Conservation (phyloP, 139 green algal genomes). For the Gonium pectorale region DNA sequence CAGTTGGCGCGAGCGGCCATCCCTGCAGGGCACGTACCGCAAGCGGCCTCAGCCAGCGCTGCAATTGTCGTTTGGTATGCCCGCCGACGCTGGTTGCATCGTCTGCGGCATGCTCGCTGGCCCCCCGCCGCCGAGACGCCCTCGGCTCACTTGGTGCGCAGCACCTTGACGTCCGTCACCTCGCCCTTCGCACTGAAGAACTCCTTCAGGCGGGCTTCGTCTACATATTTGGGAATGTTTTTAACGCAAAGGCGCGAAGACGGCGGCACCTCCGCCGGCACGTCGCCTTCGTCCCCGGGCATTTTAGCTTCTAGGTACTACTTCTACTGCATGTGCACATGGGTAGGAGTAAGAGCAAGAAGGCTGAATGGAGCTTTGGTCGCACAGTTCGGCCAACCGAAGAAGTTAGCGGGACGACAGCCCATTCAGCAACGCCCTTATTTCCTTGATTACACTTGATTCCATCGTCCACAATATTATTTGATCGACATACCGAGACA, state of each 20-base stretch:
- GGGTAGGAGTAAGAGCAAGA: no score
- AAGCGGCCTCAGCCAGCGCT: no score
- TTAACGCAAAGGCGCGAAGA: constrained; percentile 92
- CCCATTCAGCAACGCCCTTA: no score
- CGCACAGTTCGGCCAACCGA: no score
- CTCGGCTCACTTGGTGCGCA: constrained; percentile 82
- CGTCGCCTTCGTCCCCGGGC: constrained; percentile 13
- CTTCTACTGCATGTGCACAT: not conserved
- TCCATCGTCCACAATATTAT: no score
- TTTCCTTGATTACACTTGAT: no score
- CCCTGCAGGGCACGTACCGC: constrained; percentile 76
- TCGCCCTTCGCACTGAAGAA: constrained; percentile 83
- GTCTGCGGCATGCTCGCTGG: no score
- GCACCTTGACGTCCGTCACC: constrained; percentile 96
- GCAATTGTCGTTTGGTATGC: no score
- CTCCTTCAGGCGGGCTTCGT: constrained; percentile 83
- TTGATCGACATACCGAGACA: no score
- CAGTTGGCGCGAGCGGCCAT: constrained; percentile 92
- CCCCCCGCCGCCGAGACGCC: not conserved
- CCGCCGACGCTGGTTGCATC: no score
- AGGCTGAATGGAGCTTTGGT: no score
- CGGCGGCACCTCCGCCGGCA: not conserved
- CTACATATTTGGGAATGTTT: constrained; percentile 91
- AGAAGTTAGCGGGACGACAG: no score
- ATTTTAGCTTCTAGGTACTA: not conserved